phyloP scores from a whole-genome alignment of 371 early-diverging fungal genomes.

The Synchytrium microbalum region DNA sequence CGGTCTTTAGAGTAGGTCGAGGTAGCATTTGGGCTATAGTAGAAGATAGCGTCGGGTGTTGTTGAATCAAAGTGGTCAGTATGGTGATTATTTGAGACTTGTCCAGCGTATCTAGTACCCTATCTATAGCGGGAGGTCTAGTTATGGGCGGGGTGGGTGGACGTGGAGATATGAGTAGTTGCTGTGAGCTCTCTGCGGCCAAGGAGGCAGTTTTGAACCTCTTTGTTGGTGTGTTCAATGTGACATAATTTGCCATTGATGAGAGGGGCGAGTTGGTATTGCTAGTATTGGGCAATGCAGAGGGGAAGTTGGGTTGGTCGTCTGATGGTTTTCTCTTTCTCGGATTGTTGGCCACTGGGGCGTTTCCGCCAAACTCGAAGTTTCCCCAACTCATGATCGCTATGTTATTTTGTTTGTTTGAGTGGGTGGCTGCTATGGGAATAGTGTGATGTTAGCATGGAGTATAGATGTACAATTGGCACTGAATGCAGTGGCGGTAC shows the following conservation, averaged over 20 bases:
- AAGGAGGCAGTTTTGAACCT: neutral
- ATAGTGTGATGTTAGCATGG: too few relatives aligned
- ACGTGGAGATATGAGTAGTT: neutral
- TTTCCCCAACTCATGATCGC: too few relatives aligned
- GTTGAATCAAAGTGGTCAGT: conserved; percentile 57
- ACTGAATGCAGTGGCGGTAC: too few relatives aligned
- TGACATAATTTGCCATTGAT: neutral
- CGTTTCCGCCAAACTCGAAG: too few relatives aligned
- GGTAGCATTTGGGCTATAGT: conserved; percentile 73
- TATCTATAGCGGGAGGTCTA: neutral
- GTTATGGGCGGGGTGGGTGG: neutral
- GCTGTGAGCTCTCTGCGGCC: neutral
- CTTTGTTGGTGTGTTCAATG: neutral
- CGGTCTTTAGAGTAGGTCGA: conserved; percentile 77
- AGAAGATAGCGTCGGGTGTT: conserved; percentile 61
- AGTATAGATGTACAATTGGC: too few relatives aligned
- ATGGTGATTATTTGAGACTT: conserved; percentile 67
- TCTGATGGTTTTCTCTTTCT: neutral
- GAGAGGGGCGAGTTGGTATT: neutral
- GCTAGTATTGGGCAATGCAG: neutral
- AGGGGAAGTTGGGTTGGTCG: too few relatives aligned
- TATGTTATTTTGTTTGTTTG: too few relatives aligned
- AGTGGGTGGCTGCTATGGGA: too few relatives aligned
- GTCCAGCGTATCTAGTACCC: conserved; percentile 30
- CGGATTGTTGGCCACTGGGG: too few relatives aligned